Evolutionary conservation across 2,329 filamentous ascomycete genomes (phyloP).

Genomic region (Didymella arachidicola): DNA sequence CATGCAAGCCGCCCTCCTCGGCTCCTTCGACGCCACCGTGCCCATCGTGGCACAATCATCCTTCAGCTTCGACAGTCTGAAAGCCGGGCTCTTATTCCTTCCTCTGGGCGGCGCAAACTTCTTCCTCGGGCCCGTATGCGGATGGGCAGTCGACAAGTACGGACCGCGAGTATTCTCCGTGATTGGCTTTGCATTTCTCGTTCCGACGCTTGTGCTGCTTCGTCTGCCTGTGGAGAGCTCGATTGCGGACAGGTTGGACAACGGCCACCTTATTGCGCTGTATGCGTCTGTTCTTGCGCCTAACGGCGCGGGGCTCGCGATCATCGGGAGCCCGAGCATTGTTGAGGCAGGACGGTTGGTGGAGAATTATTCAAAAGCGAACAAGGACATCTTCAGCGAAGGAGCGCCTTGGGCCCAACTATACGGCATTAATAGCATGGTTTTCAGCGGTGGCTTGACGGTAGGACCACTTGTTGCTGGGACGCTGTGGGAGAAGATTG

Average conservation of each 20-base stretch:
- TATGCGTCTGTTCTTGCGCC: constrained; percentile 57
- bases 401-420: constrained; percentile 70
- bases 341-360: constrained; percentile 66
- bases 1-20: constrained; percentile 49
- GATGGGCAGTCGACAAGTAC: constrained; percentile 57
- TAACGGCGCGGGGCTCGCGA: constrained; percentile 61
- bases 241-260: constrained; percentile 28
- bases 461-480: constrained; percentile 67
- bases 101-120: constrained; percentile 56
- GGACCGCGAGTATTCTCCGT: constrained; percentile 55
- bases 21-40: constrained; percentile 59
- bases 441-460: constrained; percentile 67
- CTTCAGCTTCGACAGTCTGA: constrained; percentile 56
- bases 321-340: constrained; percentile 62
- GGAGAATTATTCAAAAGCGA: constrained; percentile 63
- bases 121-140: constrained; percentile 56
- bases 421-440: constrained; percentile 70
- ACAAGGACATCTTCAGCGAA: constrained; percentile 62
- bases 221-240: constrained; percentile 47
- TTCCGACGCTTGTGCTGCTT: constrained; percentile 54
- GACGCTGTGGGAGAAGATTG: constrained; percentile 58
- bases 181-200: constrained; percentile 54
- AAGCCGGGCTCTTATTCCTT: constrained; percentile 56
- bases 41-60: constrained; percentile 54
- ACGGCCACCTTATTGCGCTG: constrained; percentile 45